Base-by-base conservation (phyloP, 108 stramenopile species). In the Epipyxis sp. region DNA sequence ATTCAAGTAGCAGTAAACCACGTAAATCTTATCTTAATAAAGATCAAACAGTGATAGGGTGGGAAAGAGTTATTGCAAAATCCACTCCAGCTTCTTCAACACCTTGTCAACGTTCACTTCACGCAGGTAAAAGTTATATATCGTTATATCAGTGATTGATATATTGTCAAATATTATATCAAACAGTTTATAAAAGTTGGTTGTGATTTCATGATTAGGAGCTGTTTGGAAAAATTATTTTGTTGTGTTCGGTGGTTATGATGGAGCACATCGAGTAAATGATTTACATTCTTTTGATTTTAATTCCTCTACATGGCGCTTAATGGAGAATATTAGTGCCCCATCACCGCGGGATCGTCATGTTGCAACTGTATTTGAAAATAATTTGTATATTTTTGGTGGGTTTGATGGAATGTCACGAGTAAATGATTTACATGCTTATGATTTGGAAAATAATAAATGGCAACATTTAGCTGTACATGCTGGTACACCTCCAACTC, bases 281-380 rank as follows among this genome's bases (percentile, higher is more conserved):
- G 96, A 97, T 76, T 91, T 95, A 76, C 94, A 91, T 85, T 87
- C 81, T 25, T 97, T 95, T 83, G 89, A 92, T 84, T 92, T 97
- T 32, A 83, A 82, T 37, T 78, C 78, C 1, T 81, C 88, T 82
- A 74, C 82, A 65, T 98, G 97, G 97, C 80, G 86, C 42, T 85
- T 89, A 65, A 88, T 98, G 0, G 29, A 80, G 0, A 82, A 86
- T 0, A 39, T 83, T 2, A 69, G 43, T 10, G 46, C 90, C 10
- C 96, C 97, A 1, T 92, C 91, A 0, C 91, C 94, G 13, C 89
- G 97, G 3, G 95, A 97, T 82, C 94, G 93, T 0, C 97, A 98
- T 77, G 89, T 94, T 10, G 94, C 95, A 3, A 92, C 94, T 1
- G 95, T 96, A 0, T 79, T 92, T 77, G 81, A 84, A 16, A 79